phyloP scores from a whole-genome alignment of 73 alveolate species.

The Durusdinium trenchii region DNA sequence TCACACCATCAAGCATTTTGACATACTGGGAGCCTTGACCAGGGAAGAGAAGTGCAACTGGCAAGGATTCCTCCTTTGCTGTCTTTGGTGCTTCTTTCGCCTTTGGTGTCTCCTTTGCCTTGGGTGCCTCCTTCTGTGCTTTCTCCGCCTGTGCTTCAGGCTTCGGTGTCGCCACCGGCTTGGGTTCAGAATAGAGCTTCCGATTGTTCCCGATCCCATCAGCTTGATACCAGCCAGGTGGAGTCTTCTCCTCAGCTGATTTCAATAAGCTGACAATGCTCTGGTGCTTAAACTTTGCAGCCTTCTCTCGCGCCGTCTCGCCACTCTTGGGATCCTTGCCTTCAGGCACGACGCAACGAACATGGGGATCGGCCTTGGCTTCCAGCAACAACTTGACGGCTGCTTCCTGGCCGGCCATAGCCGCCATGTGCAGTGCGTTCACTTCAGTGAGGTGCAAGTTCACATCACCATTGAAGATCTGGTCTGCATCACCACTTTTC shows the following conservation, averaged over 20 bases:
- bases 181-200: conserved; percentile 74
- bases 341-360: conserved; percentile 87
- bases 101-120: conserved; percentile 30
- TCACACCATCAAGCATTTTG: conserved; percentile 91
- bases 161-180: neutral
- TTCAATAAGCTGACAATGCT: neutral
- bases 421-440: conserved; percentile 87
- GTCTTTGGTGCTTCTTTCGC: neutral
- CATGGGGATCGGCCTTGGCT: conserved; percentile 93
- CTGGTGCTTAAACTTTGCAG: conserved; percentile 78
- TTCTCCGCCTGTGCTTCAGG: neutral
- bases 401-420: conserved; percentile 78
- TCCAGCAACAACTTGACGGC: conserved; percentile 71
- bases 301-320: conserved; percentile 77
- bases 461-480: conserved; percentile 85
- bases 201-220: conserved; percentile 93
- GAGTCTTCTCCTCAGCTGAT: conserved; percentile 72
- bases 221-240: conserved; percentile 66
- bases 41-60: conserved; percentile 76
- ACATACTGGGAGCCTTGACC: conserved; percentile 95
- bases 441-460: conserved; percentile 79
- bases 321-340: conserved; percentile 81
- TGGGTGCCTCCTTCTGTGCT: neutral
- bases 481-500: conserved; percentile 65
- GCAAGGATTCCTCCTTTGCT: conserved; percentile 33